phyloP scores from a whole-genome alignment of 768 basidiomycete genomes.

The Glaciozyma antarctica region DNA sequence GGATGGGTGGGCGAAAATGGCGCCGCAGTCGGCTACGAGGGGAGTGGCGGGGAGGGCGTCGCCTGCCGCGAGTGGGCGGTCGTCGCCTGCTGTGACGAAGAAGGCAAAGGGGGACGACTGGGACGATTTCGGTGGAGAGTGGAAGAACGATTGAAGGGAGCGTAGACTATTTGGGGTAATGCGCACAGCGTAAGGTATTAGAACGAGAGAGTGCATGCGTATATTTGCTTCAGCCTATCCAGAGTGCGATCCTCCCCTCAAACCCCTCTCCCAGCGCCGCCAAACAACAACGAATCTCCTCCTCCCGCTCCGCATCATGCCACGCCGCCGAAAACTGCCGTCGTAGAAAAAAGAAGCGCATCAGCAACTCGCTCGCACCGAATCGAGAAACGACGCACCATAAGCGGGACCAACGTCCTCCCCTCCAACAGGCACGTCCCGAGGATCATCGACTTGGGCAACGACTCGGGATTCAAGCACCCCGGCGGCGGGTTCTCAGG shows the following conservation, averaged over 20 bases:
- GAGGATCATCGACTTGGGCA: conserved; percentile 28
- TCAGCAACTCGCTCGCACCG: background rate
- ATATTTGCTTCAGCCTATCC: background rate
- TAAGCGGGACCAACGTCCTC: conserved; percentile 18
- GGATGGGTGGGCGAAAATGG: conserved; percentile 19
- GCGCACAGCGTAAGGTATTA: too few species aligned
- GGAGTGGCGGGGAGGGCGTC: background rate
- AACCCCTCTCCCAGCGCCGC: conserved; percentile 20
- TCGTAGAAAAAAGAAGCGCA: background rate
- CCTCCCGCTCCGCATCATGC: conserved; percentile 10
- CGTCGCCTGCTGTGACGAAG: conserved; percentile 3
- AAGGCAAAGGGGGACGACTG: conserved; percentile 15
- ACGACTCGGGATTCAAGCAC: conserved; percentile 33
- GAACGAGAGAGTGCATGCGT: too few species aligned
- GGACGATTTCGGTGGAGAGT: conserved; percentile 20
- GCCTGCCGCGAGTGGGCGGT: background rate
- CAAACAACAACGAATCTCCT: conserved; percentile 26
- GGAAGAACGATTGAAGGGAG: background rate
- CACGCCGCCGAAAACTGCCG: conserved; percentile 22
- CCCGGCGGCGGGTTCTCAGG: conserved; percentile 40
- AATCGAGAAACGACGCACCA: conserved; percentile 9
- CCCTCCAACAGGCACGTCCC: conserved; percentile 23
- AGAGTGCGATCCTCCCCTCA: background rate
- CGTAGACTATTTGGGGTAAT: too few species aligned
- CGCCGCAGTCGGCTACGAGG: conserved; percentile 23